Percentiles rank a stretch among this genome's conserved stretches.
These are phyloP conservation scores for Psilocybe mexicana DNA, from an alignment of 1,284 basidiomycete genomes.

Conservation along the genomic window DNA sequence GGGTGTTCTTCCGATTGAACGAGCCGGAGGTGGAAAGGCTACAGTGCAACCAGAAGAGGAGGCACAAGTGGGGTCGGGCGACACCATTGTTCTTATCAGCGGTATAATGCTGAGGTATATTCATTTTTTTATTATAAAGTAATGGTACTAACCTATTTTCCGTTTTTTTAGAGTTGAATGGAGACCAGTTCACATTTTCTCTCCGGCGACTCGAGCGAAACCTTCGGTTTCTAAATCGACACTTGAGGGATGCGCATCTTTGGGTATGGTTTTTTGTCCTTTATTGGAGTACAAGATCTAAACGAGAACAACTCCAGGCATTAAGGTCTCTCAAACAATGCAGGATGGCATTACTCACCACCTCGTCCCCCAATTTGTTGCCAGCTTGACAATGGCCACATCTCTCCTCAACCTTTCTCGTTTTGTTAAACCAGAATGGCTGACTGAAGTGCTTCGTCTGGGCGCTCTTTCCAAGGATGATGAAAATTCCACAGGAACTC, in stretches of 20 bases:
- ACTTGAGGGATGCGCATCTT: constrained; percentile 47
- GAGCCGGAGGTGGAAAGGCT: constrained; percentile 27
- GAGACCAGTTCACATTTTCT: constrained; percentile 53
- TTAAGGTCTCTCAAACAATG: constrained; percentile 49
- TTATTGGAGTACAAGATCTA: not conserved
- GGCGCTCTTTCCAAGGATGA: constrained; percentile 37
- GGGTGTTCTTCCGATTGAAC: constrained; percentile 39
- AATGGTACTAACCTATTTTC: not conserved
- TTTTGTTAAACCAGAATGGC: constrained; percentile 66
- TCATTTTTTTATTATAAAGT: too few species aligned
- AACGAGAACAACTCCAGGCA: constrained; percentile 38
- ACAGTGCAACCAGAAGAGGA: constrained; percentile 32
- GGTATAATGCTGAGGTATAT: constrained; percentile 41
- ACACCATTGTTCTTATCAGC: constrained; percentile 47
- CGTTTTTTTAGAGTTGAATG: constrained; percentile 48
- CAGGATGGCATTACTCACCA: constrained; percentile 59
- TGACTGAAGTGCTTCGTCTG: constrained; percentile 53
- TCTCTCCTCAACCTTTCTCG: constrained; percentile 57
- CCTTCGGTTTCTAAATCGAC: constrained; percentile 21
- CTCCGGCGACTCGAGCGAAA: constrained; percentile 26
- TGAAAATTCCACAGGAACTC: constrained; percentile 33
- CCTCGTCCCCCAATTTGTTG: constrained; percentile 48
- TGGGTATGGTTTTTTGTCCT: constrained; percentile 43
- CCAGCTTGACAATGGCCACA: constrained; percentile 48
- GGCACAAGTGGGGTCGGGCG: constrained; percentile 47